Evolutionary conservation across 495 filamentous ascomycete genomes (phyloP).

Genomic region (Daldinia caldariorum): DNA sequence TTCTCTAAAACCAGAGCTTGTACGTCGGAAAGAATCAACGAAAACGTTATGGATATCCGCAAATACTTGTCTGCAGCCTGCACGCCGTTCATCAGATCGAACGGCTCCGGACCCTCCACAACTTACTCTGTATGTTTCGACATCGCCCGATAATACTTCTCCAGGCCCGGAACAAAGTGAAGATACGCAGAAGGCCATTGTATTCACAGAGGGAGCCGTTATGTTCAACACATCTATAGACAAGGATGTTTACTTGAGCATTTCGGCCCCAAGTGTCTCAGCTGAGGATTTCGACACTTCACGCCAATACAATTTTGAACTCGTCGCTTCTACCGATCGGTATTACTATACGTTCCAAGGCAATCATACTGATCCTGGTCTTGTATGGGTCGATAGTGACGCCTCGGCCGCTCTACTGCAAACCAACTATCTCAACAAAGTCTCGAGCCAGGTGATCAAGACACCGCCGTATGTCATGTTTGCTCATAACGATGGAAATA

Average conservation of each 20-base stretch:
- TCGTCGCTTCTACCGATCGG: slow-evolving; percentile 83
- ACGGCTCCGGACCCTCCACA: slow-evolving; percentile 66
- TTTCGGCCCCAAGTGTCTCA: slow-evolving; percentile 72
- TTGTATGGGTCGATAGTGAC: slow-evolving; percentile 85
- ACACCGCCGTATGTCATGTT: slow-evolving; percentile 79
- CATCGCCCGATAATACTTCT: slow-evolving; percentile 65
- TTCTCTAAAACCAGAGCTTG: slow-evolving; percentile 29
- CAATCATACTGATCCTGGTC: slow-evolving; percentile 54
- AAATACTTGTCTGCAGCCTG: slow-evolving; percentile 81
- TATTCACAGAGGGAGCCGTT: slow-evolving; percentile 68
- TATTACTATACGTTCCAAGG: slow-evolving; percentile 71
- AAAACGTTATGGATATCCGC: slow-evolving; percentile 78
- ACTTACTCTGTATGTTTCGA: slow-evolving; percentile 81
- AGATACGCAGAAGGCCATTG: slow-evolving; percentile 54
- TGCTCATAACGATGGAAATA: slow-evolving; percentile 71
- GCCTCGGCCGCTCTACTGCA: slow-evolving; percentile 76
- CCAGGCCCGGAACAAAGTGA: slow-evolving; percentile 70
- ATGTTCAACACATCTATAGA: slow-evolving; percentile 63
- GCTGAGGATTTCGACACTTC: slow-evolving; percentile 60
- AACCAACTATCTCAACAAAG: slow-evolving; percentile 71
- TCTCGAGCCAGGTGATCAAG: slow-evolving; percentile 49
- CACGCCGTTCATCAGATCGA: slow-evolving; percentile 53
- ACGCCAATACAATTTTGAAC: slow-evolving; percentile 72
- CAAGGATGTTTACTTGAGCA: slow-evolving; percentile 75
- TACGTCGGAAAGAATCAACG: slow-evolving; percentile 44